Percentiles rank a stretch among this genome's conserved stretches.
These are phyloP conservation scores for Diplodia sapinea DNA, from an alignment of 2,329 filamentous ascomycete genomes.

Conservation along the genomic window DNA sequence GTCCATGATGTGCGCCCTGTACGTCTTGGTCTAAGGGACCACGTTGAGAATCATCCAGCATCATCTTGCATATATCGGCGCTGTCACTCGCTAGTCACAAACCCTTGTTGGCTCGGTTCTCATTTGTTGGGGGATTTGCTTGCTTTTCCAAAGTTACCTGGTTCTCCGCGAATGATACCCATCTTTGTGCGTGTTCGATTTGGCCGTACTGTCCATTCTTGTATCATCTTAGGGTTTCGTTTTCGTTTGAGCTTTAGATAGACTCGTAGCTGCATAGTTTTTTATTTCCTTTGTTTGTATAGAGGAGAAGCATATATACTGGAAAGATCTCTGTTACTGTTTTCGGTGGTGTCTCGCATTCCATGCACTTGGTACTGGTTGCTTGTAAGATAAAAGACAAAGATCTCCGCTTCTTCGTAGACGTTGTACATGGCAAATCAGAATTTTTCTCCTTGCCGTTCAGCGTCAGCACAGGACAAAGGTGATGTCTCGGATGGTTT, in stretches of 20 bases:
- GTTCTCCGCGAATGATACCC: constrained; percentile 28
- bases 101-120: neutral
- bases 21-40: constrained; percentile 44
- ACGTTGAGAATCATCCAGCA: neutral
- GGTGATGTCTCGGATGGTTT: neutral
- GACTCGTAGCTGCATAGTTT: neutral
- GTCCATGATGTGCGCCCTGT: constrained; percentile 47
- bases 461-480: neutral
- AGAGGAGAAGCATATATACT: neutral
- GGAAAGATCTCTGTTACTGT: neutral
- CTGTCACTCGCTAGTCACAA: constrained; percentile 9
- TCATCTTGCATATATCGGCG: constrained; percentile 17
- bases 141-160: constrained; percentile 17
- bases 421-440: neutral
- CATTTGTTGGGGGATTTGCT: constrained; percentile 20
- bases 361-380: neutral
- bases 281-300: neutral
- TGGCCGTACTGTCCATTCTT: neutral
- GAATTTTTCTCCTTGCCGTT: neutral
- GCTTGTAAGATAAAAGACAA: neutral
- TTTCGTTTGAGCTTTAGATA: neutral
- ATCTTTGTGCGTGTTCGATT: constrained; percentile 14
- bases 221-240: neutral
- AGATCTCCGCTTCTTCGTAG: neutral
- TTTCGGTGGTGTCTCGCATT: neutral